Conservation (phyloP, 805 yeast species). For the Spathaspora sp. region DNA sequence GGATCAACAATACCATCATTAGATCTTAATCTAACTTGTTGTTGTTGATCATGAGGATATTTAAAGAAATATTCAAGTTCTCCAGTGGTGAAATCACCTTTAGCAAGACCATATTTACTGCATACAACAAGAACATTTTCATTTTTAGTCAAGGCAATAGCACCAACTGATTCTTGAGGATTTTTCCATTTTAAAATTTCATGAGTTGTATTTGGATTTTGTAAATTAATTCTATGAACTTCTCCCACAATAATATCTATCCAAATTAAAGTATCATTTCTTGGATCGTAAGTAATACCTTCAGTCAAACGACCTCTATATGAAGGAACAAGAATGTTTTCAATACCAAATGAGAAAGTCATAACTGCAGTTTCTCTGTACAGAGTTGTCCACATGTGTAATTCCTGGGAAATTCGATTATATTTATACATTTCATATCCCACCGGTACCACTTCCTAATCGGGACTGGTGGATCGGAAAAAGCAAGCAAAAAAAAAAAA, state of each 20-base stretch:
- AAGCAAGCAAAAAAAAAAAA: background rate
- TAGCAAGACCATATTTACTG: slow-evolving; percentile 61
- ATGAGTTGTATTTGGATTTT: slow-evolving; percentile 21
- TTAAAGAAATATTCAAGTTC: slow-evolving; percentile 38
- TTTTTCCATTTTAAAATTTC: slow-evolving; percentile 34
- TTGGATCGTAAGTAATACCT: slow-evolving; percentile 61
- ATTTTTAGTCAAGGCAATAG: slow-evolving; percentile 61
- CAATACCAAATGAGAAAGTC: slow-evolving; percentile 6
- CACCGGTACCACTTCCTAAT: background rate
- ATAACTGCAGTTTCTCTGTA: background rate
- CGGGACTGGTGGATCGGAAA: background rate
- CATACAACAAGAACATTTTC: slow-evolving; percentile 57
- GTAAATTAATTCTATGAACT: slow-evolving; percentile 30
- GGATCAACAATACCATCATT: slow-evolving; percentile 84
- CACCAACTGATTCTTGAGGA: slow-evolving; percentile 55
- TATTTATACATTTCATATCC: background rate
- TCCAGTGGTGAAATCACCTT: slow-evolving; percentile 41
- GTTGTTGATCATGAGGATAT: slow-evolving; percentile 26
- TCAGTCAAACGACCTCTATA: slow-evolving; percentile 55
- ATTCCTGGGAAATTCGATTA: background rate
- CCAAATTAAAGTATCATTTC: slow-evolving; percentile 50
- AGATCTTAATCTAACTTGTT: slow-evolving; percentile 36
- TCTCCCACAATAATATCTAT: slow-evolving; percentile 39
- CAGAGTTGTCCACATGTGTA: background rate
- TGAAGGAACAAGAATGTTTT: slow-evolving; percentile 16